Base-by-base conservation (phyloP, 2,329 filamentous ascomycete genomes). In the Exophiala dermatitidis region DNA sequence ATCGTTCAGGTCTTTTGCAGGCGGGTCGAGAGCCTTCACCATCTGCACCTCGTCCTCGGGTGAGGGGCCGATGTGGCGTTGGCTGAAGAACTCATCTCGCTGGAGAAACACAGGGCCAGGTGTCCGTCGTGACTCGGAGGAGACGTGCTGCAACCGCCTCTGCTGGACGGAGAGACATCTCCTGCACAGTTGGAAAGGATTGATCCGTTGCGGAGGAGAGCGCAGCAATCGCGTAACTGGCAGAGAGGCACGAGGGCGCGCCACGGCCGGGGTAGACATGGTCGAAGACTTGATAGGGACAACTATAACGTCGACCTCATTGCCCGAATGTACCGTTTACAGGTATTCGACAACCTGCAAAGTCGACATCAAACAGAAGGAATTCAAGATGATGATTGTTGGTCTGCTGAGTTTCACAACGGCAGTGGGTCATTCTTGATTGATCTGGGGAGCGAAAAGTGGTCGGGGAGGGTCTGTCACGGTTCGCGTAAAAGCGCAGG, bases 11-110 rank as follows among this genome's bases (percentile, higher is more conserved):
- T 78, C 84, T 56, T 77, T 74, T 6, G 77, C 85, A 0, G 88
- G 86, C 12, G 89, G 88, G 54, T 88, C 84, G 38, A 97, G 76
- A 1, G 79, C 78, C 63, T 84, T 80, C 55, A 96, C 82, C 91
- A 97, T 96, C 65, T 80, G 49, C 76, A 96, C 53, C 85, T 91
- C 55, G 95, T 98, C 71, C 82, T 89, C 62, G 91, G 96, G 63
- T 87, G 96, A 71, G 90, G 93, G 58, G 91, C 89, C 53, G 95
- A 96, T 95, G 72, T 96, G 91, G 46, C 91, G 83, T 54, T 85
- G 79, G 51, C 57, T 58, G 48, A 63, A 63, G 9, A 44, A 49
- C 36, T 50, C 46, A 40, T 50, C 42, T 45, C 34, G 33, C 9
- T 48, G 34, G 7, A 49, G 32, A 33, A 57, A 59, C 8, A 38